phyloP scores from a whole-genome alignment of 176 grass and related monocot species.

The Avena eriantha region DNA sequence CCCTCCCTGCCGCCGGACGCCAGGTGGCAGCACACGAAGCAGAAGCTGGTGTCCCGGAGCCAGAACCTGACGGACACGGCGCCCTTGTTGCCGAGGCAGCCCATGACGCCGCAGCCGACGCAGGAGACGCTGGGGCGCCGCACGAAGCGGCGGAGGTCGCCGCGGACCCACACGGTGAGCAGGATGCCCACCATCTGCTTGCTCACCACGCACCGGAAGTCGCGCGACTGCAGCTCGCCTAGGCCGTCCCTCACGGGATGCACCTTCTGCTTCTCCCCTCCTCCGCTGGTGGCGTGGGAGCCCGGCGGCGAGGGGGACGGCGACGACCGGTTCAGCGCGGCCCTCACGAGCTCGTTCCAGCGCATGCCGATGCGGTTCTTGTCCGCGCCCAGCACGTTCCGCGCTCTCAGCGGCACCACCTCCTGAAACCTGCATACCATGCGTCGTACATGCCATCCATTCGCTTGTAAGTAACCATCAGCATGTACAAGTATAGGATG shows the following conservation, averaged over 20 bases:
- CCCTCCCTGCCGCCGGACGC: conserved; percentile 65
- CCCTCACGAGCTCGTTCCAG: conserved; percentile 79
- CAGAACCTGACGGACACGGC: conserved; percentile 64
- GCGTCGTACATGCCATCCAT: not conserved
- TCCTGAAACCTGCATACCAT: conserved; percentile 72
- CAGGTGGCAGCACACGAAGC: conserved; percentile 77
- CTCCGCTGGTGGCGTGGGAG: not conserved
- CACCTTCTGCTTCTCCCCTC: conserved; percentile 42
- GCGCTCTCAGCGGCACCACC: conserved; percentile 79
- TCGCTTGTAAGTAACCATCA: not conserved
- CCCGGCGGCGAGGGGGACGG: not conserved
- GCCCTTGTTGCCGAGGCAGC: conserved; percentile 94
- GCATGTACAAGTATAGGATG: not conserved
- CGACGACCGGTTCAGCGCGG: conserved; percentile 64
- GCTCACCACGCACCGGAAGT: conserved; percentile 82
- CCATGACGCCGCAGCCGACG: conserved; percentile 90
- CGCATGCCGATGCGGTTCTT: conserved; percentile 70
- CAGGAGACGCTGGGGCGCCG: conserved; percentile 76
- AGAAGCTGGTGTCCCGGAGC: conserved; percentile 74
- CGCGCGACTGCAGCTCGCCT: not conserved
- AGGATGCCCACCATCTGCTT: conserved; percentile 99
- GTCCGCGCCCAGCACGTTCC: conserved; percentile 87
- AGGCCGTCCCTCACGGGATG: conserved; percentile 47
- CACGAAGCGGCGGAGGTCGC: conserved; percentile 64
- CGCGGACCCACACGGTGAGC: conserved; percentile 79